Base-by-base conservation (phyloP, 192 early-diverging fungal genomes). In the Podila horticola region DNA sequence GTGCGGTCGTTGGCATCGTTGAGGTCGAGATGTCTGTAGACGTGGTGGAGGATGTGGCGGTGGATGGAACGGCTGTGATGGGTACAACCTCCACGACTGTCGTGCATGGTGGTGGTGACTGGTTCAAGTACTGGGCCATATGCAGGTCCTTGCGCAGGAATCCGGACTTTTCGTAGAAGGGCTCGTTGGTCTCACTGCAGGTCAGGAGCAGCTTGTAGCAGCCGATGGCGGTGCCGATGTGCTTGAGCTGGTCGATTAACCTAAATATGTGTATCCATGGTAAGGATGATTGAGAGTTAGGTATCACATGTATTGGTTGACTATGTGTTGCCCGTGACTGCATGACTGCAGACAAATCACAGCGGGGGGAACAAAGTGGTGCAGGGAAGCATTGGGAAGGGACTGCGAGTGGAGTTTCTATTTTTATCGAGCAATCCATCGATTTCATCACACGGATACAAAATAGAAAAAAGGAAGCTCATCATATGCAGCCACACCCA, bases 131-230 rank as follows among this genome's bases (percentile, higher is more conserved):
- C 11, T 84, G 64, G 0, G 91, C 86, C 92, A 94, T 93, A 67
- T 93, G 90, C 24, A 93, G 81, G 48, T 88, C 93, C 86, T 96
- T 97, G 52, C 91, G 85, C 20, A 69, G 83, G 63, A 97, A 88
- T 2, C 94, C 95, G 69, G 95, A 97, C 83, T 98, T 98, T 74
- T 93, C 87, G 84, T 98, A 98, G 72, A 98, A 98, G 17, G 91
- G 79, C 29, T 95, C 92, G 83, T 98, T 98, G 31, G 92, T 86
- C 38, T 83, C 71, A 45, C 74, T 86, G 76, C 91, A 94, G 82
- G 92, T 89, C 52, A 94, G 84, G 34, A 94, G 88, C n/a, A 91
- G 85, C 76, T 98, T 98, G 88, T 98, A 98, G 88, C 97, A 98
- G 26, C 94, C 95, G 28, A 92, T 85, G 36, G 68, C 75, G n/a